Conservation (phyloP, 345 rosid species). For the Moringa oleifera region DNA sequence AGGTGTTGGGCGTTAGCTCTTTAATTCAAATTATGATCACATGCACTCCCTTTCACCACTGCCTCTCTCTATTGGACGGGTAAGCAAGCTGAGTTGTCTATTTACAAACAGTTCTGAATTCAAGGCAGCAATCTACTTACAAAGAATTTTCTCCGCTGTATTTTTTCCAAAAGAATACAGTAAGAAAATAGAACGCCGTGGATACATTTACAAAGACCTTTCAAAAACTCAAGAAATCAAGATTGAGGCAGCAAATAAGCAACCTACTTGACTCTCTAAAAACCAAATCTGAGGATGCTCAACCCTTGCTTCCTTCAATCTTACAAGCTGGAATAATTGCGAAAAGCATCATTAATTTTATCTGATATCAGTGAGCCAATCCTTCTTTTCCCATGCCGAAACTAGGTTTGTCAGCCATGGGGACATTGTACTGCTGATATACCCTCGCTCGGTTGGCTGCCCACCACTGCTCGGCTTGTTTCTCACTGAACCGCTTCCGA, state of each 20-base stretch:
- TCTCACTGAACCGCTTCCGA: slow-evolving; percentile 68
- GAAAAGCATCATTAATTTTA: too few species aligned
- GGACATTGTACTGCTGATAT: slow-evolving; percentile 58
- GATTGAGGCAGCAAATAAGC: neutral
- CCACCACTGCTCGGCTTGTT: slow-evolving; percentile 87
- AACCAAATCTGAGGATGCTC: neutral
- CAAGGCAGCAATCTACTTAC: neutral
- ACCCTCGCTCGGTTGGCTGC: slow-evolving; percentile 62
- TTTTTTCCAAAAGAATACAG: neutral
- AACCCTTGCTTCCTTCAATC: neutral
- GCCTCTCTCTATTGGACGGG: too few species aligned
- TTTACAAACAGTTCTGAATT: neutral
- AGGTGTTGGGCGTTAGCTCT: too few species aligned
- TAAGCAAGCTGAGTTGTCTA: too few species aligned
- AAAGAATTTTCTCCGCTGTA: neutral
- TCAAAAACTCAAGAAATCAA: neutral
- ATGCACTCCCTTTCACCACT: too few species aligned
- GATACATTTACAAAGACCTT: neutral
- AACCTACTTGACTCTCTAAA: neutral
- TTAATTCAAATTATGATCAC: too few species aligned
- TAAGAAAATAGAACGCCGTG: neutral
- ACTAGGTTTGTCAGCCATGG: slow-evolving; percentile 43
- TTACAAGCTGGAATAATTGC: neutral
- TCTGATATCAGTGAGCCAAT: neutral
- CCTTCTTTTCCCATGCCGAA: slow-evolving; percentile 31